A percentile compares a stretch with the other conserved stretches of the same genome.
Evolutionary conservation across 257 asterid species (phyloP).

Genomic region (Fraxinus excelsior): DNA sequence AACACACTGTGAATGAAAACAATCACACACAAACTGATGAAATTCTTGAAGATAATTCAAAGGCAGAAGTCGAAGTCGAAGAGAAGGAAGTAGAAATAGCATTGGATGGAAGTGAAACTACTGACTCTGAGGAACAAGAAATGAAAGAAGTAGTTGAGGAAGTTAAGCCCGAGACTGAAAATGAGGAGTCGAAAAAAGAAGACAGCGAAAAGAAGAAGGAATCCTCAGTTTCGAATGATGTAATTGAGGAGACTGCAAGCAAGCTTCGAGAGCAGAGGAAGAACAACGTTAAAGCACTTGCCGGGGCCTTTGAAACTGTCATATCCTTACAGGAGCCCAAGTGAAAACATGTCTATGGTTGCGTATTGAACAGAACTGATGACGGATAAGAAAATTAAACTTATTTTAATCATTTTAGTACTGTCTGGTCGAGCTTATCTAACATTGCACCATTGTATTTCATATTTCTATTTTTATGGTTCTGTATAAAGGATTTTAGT

Average conservation of each 20-base stretch:
- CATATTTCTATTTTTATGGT: not conserved
- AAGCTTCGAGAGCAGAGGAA: conserved; percentile 68
- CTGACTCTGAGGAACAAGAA: conserved; percentile 18
- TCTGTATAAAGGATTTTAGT: not conserved
- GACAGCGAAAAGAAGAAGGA: conserved; percentile 43
- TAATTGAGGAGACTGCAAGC: conserved; percentile 68
- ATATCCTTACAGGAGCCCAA: conserved; percentile 59
- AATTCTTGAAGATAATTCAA: conserved; percentile 21
- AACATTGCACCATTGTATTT: not conserved
- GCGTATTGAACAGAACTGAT: not conserved
- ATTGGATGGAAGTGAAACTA: conserved; percentile 12
- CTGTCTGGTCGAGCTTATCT: not conserved
- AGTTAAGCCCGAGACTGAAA: conserved; percentile 13
- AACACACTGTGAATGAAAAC: not conserved
- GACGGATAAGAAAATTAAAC: not conserved
- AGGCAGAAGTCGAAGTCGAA: conserved; percentile 31
- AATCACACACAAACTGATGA: conserved; percentile 21
- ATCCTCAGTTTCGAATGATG: conserved; percentile 51
- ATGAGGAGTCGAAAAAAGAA: conserved; percentile 16
- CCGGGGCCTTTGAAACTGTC: conserved; percentile 83
- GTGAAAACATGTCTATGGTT: conserved; percentile 17
- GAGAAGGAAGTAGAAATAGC: conserved; percentile 16
- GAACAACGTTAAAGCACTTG: conserved; percentile 74
- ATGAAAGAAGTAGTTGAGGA: conserved; percentile 24
- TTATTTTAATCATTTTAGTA: no score